Conservation (phyloP, 257 asterid genomes). For the Lycium ferocissimum region DNA sequence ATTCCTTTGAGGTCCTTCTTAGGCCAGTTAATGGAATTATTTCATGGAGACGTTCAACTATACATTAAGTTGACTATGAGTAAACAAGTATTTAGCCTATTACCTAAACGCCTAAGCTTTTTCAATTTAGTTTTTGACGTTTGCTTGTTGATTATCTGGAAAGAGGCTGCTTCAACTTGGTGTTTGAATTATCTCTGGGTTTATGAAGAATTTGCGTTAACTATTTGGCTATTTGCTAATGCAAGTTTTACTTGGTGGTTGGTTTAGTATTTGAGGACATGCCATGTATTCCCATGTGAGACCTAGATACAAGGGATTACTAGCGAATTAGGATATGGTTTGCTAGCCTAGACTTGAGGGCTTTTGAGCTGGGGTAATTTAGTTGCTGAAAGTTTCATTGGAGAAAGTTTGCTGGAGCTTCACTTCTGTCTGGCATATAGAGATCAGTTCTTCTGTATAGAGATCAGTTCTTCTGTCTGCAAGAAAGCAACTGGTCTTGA, state of each 20-base stretch:
- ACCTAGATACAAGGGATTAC: neutral
- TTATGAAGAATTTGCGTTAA: neutral
- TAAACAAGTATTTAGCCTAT: neutral
- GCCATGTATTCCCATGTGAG: neutral
- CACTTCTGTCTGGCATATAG: neutral
- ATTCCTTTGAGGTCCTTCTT: neutral
- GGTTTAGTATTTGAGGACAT: neutral
- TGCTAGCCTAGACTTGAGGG: neutral
- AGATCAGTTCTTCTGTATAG: neutral
- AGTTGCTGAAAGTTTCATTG: neutral
- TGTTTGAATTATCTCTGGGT: neutral
- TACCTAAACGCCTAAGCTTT: neutral
- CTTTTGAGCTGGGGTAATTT: conserved; percentile 7
- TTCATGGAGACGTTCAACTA: neutral
- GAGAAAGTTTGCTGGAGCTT: neutral
- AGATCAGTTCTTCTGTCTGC: conserved; percentile 8
- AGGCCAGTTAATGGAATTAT: neutral
- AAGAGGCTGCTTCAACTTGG: neutral
- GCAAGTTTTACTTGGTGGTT: neutral
- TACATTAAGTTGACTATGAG: neutral
- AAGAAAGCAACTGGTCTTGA: neutral
- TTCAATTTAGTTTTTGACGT: neutral
- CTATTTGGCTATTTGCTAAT: neutral
- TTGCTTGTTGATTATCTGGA: neutral
- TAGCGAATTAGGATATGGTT: conserved; percentile 12